Evolutionary conservation across 2,329 filamentous ascomycete species (phyloP).

Genomic region (Colletotrichum ledebouriae): DNA sequence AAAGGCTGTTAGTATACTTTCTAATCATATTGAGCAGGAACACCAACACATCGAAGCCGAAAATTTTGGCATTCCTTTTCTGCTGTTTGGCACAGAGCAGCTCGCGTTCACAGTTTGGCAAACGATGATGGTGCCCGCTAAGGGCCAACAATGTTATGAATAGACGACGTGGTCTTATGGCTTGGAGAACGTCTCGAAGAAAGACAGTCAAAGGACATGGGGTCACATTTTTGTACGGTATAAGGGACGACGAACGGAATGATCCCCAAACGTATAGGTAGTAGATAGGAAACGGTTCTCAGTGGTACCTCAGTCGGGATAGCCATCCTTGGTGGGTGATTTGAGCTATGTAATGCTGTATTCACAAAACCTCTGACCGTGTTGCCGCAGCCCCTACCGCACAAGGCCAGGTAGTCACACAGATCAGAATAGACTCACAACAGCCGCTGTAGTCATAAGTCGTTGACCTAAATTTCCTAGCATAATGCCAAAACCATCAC

Average conservation of each 20-base stretch:
- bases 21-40: not conserved
- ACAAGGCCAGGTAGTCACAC: too few relatives aligned
- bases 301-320: not conserved
- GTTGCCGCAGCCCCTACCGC: too few relatives aligned
- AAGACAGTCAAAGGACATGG: slow-evolving; percentile 12
- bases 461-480: not conserved
- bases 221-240: slow-evolving; percentile 38
- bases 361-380: too few relatives aligned
- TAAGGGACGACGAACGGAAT: slow-evolving; percentile 29
- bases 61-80: not conserved
- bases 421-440: too few relatives aligned
- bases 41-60: not conserved
- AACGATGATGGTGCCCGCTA: not conserved
- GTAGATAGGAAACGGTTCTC: slow-evolving; percentile 24
- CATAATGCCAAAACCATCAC: not conserved
- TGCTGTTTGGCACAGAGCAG: not conserved
- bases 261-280: slow-evolving; percentile 29
- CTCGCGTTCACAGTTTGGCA: slow-evolving; percentile 1
- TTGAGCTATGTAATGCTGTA: too few relatives aligned
- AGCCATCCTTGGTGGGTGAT: too few relatives aligned
- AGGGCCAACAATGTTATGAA: slow-evolving; percentile 28
- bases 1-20: too few relatives aligned
- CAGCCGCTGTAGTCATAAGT: not conserved
- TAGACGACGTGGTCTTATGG: slow-evolving; percentile 23
- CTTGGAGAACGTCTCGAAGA: slow-evolving; percentile 33